Evolutionary conservation across 371 early-diverging fungal genomes (phyloP).

Genomic region (Mycotypha africana): DNA sequence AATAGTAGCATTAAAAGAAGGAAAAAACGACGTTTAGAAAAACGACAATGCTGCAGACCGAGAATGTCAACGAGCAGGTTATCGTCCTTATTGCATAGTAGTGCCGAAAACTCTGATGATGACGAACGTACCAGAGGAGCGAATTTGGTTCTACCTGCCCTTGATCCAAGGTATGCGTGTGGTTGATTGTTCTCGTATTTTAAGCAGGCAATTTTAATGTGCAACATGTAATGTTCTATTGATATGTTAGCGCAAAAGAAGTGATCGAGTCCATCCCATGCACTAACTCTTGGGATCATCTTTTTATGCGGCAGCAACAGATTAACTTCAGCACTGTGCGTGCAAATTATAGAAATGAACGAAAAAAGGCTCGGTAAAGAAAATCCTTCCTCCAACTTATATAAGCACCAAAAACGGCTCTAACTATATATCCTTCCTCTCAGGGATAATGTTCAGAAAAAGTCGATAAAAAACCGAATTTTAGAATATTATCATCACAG

Average conservation of each 20-base stretch:
- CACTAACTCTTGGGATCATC: constrained; percentile 6
- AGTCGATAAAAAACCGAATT: too few species aligned
- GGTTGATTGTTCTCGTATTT: too few species aligned
- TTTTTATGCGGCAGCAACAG: constrained; percentile 14
- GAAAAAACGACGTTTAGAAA: constrained; percentile 13
- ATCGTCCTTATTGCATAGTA: constrained; percentile 5
- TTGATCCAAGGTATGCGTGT: constrained; percentile 26
- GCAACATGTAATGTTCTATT: too few species aligned
- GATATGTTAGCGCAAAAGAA: constrained; percentile 13
- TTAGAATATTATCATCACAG: constrained; percentile 8
- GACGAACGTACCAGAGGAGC: not conserved
- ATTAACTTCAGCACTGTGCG: constrained; percentile 27
- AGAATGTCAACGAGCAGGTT: not conserved
- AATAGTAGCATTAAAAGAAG: constrained; percentile 5
- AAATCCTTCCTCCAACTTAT: too few species aligned
- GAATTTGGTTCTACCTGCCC: constrained; percentile 29
- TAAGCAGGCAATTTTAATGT: too few species aligned
- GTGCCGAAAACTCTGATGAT: not conserved
- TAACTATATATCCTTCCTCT: too few species aligned
- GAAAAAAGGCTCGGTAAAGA: constrained; percentile 15
- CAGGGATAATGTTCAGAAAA: too few species aligned
- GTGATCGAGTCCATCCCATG: constrained; percentile 8
- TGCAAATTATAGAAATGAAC: constrained; percentile 26
- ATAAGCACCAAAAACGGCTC: too few species aligned
- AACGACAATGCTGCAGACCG: constrained; percentile 12